Percentiles rank a stretch among this genome's conserved stretches.
phyloP scores from a whole-genome alignment of 192 early-diverging fungal genomes.

The Coemansia sp. region DNA sequence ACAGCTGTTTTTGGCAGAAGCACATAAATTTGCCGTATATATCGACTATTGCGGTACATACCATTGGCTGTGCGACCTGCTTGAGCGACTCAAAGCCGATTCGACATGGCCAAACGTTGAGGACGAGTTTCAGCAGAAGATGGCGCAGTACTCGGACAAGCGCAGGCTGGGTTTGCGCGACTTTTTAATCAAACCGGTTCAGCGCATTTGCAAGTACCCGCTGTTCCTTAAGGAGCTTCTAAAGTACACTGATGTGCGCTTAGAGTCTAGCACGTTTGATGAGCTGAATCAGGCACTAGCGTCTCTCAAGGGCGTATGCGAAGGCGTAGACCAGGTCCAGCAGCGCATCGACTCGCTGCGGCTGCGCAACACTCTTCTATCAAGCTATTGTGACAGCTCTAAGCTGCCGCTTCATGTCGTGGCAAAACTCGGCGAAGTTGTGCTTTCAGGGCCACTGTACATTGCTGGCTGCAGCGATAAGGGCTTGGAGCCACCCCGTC shows the following conservation, averaged over 20 bases:
- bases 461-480: slow-evolving; percentile 20
- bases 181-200: slow-evolving; percentile 70
- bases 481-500: background rate
- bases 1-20: slow-evolving; percentile 25
- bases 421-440: slow-evolving; percentile 33
- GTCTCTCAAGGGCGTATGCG: slow-evolving; percentile 28
- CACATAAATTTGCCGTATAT: slow-evolving; percentile 22
- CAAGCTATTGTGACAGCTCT: slow-evolving; percentile 35
- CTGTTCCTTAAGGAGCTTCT: slow-evolving; percentile 67
- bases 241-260: slow-evolving; percentile 48
- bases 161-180: slow-evolving; percentile 41
- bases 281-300: slow-evolving; percentile 26
- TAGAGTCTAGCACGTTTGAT: slow-evolving; percentile 15
- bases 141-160: slow-evolving; percentile 14
- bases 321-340: slow-evolving; percentile 38
- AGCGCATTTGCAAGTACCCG: slow-evolving; percentile 90
- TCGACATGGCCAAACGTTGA: slow-evolving; percentile 34
- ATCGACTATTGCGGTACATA: slow-evolving; percentile 40
- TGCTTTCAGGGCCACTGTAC: slow-evolving; percentile 41
- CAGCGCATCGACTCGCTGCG: slow-evolving; percentile 30
- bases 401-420: slow-evolving; percentile 41
- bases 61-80: slow-evolving; percentile 29
- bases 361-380: slow-evolving; percentile 25
- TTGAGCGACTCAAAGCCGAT: slow-evolving; percentile 31
- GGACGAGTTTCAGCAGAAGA: slow-evolving; percentile 19